Conservation (phyloP, 495 filamentous ascomycete species). For the Penicillium egyptiacum region DNA sequence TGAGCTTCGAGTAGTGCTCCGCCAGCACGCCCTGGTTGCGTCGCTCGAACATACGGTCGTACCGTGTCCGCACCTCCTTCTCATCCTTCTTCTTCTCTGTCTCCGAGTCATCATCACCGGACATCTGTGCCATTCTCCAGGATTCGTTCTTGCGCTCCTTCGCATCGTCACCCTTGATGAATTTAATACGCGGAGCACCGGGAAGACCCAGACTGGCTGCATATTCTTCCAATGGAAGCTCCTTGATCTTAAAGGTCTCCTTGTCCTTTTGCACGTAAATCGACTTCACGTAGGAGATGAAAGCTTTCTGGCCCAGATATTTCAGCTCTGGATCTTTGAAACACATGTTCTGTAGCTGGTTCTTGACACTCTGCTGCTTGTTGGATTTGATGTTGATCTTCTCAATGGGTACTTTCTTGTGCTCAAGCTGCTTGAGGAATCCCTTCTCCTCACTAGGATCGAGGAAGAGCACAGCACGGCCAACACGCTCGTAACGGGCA, state of each 20-base stretch:
- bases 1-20: slow-evolving; percentile 83
- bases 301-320: slow-evolving; percentile 94
- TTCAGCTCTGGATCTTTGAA: slow-evolving; percentile 95
- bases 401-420: slow-evolving; percentile 84
- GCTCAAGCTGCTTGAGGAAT: slow-evolving; percentile 76
- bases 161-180: slow-evolving; percentile 80
- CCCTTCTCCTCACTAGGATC: slow-evolving; percentile 88
- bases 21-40: slow-evolving; percentile 93
- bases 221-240: slow-evolving; percentile 80
- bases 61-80: slow-evolving; percentile 83
- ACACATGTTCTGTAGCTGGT: slow-evolving; percentile 85
- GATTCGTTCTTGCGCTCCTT: slow-evolving; percentile 87
- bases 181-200: slow-evolving; percentile 87
- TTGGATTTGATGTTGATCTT: slow-evolving; percentile 80
- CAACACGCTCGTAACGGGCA: slow-evolving; percentile 85
- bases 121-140: slow-evolving; percentile 52
- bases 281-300: slow-evolving; percentile 81
- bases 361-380: slow-evolving; percentile 82
- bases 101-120: slow-evolving; percentile 55
- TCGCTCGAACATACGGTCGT: slow-evolving; percentile 95
- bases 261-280: slow-evolving; percentile 89
- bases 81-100: slow-evolving; percentile 53
- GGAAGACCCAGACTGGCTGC: slow-evolving; percentile 84
- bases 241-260: slow-evolving; percentile 79
- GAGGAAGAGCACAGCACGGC: slow-evolving; percentile 86